Percentiles rank a stretch among this genome's conserved stretches.
These are phyloP conservation scores for Torulaspora indica DNA, from an alignment of 805 yeast genomes.

Conservation along the genomic window DNA sequence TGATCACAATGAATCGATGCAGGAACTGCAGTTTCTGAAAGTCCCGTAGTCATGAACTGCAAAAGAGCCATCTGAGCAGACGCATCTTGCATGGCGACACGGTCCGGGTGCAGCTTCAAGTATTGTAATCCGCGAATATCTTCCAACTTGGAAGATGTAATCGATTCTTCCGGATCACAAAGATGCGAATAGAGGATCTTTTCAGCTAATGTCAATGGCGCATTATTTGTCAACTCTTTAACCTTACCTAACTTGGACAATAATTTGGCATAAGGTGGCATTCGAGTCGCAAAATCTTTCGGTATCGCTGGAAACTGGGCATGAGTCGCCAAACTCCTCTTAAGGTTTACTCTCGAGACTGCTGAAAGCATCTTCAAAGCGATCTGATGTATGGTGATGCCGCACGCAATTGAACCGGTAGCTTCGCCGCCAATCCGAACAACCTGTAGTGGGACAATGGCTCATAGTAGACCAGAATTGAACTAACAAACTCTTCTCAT, in stretches of 20 bases:
- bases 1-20: constrained; percentile 98
- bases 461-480: background rate
- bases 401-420: background rate
- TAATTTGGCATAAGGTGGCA: constrained; percentile 85
- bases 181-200: constrained; percentile 91
- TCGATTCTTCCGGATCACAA: constrained; percentile 79
- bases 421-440: background rate
- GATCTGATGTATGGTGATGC: background rate
- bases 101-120: constrained; percentile 89
- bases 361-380: constrained; percentile 25
- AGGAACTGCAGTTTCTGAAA: constrained; percentile 83
- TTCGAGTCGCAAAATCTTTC: constrained; percentile 56
- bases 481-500: background rate
- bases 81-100: constrained; percentile 99
- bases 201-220: constrained; percentile 90
- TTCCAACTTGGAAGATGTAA: constrained; percentile 48
- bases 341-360: constrained; percentile 16
- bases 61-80: constrained; percentile 98
- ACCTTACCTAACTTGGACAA: constrained; percentile 59
- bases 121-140: constrained; percentile 81
- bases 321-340: constrained; percentile 27
- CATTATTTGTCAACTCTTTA: constrained; percentile 56
- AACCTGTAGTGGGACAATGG: background rate
- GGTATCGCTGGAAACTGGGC: constrained; percentile 44
- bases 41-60: constrained; percentile 96